Conservation (phyloP, 192 early-diverging fungal species). For the Phycomyces nitens region DNA sequence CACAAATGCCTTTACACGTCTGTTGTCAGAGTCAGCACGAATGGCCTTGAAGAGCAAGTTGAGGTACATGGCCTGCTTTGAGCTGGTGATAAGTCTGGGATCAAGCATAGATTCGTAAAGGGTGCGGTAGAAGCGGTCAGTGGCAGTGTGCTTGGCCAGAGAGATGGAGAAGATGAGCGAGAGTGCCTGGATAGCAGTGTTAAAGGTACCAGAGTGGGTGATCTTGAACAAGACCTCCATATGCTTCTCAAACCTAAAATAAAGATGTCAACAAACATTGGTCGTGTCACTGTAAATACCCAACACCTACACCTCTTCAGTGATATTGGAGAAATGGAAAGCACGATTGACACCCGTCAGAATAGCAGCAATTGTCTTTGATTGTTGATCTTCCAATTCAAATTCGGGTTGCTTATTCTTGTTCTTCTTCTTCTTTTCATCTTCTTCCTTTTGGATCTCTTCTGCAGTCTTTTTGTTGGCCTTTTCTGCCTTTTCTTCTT, state of each 20-base stretch:
- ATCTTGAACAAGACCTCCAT: conserved; percentile 90
- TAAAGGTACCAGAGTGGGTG: conserved; percentile 85
- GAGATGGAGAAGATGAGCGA: conserved; percentile 82
- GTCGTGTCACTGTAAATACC: too few species aligned
- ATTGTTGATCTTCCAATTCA: conserved; percentile 59
- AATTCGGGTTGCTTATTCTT: conserved; percentile 30
- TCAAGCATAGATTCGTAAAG: conserved; percentile 89
- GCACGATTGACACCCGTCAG: conserved; percentile 95
- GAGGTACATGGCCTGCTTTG: conserved; percentile 91
- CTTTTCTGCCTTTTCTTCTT: conserved; percentile 50
- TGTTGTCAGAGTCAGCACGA: conserved; percentile 63
- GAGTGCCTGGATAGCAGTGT: conserved; percentile 90
- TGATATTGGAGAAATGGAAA: conserved; percentile 84
- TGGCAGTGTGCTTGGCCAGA: conserved; percentile 40
- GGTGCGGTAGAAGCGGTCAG: conserved; percentile 88
- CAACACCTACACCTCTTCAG: conserved; percentile 56
- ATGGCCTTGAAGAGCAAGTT: conserved; percentile 88
- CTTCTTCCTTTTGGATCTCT: conserved; percentile 20
- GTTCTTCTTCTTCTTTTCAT: conserved; percentile 29
- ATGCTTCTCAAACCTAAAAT: conserved; percentile 66
- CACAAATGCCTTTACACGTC: conserved; percentile 78
- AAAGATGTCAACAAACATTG: conserved; percentile 1
- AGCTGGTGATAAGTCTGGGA: conserved; percentile 65
- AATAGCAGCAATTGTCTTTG: conserved; percentile 87
- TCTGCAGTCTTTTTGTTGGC: conserved; percentile 33